Evolutionary conservation across 2,329 filamentous ascomycete species (phyloP).

Genomic region (Tolypocladium endophyticum): DNA sequence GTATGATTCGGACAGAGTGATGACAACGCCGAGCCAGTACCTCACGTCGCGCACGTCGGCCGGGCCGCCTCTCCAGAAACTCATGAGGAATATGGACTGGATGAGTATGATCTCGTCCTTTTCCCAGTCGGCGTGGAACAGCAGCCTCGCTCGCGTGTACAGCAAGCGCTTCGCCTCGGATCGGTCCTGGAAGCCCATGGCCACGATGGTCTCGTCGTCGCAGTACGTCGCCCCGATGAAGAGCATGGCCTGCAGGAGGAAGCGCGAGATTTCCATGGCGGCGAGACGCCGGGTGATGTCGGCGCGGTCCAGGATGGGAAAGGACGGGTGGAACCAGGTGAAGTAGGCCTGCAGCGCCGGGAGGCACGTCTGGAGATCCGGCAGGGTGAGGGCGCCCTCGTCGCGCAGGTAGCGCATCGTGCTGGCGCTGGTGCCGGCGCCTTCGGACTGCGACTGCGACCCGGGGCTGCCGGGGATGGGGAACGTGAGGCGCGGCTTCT

Average conservation of each 20-base stretch:
- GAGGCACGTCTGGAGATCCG: constrained; percentile 28
- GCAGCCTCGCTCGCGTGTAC: constrained; percentile 37
- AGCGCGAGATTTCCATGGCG: constrained; percentile 31
- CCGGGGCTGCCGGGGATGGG: constrained; percentile 17
- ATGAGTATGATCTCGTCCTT: constrained; percentile 37
- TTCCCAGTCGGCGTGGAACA: constrained; percentile 44
- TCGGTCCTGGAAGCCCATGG: constrained; percentile 35
- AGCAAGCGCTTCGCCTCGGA: constrained; percentile 38
- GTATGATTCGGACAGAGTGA: constrained; percentile 38
- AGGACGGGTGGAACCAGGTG: constrained; percentile 45
- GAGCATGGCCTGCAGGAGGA: constrained; percentile 41
- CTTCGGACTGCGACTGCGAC: constrained; percentile 9
- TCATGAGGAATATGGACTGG: constrained; percentile 42
- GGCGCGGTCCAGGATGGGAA: constrained; percentile 39
- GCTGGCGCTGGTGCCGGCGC: constrained; percentile 30
- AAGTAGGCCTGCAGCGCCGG: constrained; percentile 41
- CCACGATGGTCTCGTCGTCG: constrained; percentile 29
- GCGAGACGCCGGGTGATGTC: constrained; percentile 28
- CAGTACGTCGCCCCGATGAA: constrained; percentile 45
- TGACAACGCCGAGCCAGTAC: constrained; percentile 40
- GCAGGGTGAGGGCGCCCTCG: constrained; percentile 32
- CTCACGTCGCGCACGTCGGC: constrained; percentile 35
- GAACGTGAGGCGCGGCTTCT: constrained; percentile 17
- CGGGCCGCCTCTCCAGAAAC: constrained; percentile 42
- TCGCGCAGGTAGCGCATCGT: constrained; percentile 38